These are phyloP conservation scores for Fusarium robinianum DNA, from an alignment of 2,329 filamentous ascomycete species.

Conservation along the genomic window DNA sequence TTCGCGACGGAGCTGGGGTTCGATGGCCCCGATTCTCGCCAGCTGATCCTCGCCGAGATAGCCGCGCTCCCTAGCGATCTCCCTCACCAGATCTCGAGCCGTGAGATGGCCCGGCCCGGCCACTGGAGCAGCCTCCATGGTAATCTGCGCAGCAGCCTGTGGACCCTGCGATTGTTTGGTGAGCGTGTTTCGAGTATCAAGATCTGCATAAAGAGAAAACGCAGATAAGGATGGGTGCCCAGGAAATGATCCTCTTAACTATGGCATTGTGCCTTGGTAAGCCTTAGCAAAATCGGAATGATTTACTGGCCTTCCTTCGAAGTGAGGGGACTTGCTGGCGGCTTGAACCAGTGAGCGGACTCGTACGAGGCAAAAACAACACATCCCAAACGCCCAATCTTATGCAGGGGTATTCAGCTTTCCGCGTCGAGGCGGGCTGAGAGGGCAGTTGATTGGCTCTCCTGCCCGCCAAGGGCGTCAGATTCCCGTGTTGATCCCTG, in stretches of 20 bases:
- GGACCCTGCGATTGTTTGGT: slow-evolving; percentile 8
- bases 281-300: neutral
- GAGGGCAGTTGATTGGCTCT: slow-evolving; percentile 16
- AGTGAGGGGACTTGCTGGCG: too few relatives aligned
- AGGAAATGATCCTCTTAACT: neutral
- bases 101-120: slow-evolving; percentile 2
- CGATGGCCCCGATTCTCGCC: slow-evolving; percentile 19
- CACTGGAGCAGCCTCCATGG: neutral
- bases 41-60: slow-evolving; percentile 30
- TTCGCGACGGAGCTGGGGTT: slow-evolving; percentile 22
- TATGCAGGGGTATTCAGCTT: slow-evolving; percentile 28
- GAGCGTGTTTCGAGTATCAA: neutral
- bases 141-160: slow-evolving; percentile 1
- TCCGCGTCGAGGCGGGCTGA: too few relatives aligned
- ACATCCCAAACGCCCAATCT: slow-evolving; percentile 4
- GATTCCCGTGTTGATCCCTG: slow-evolving; percentile 12
- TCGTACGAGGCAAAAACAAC: slow-evolving; percentile 16
- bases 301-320: neutral
- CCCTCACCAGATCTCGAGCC: slow-evolving; percentile 24
- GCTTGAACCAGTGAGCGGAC: neutral
- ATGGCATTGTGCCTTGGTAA: slow-evolving; percentile 1
- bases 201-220: slow-evolving; percentile 1
- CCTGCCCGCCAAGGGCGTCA: slow-evolving; percentile 17
- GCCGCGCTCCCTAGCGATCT: slow-evolving; percentile 30
- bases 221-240: neutral